Evolutionary conservation across 192 early-diverging fungal genomes (phyloP).

Genomic region (Mortierella claussenii): DNA sequence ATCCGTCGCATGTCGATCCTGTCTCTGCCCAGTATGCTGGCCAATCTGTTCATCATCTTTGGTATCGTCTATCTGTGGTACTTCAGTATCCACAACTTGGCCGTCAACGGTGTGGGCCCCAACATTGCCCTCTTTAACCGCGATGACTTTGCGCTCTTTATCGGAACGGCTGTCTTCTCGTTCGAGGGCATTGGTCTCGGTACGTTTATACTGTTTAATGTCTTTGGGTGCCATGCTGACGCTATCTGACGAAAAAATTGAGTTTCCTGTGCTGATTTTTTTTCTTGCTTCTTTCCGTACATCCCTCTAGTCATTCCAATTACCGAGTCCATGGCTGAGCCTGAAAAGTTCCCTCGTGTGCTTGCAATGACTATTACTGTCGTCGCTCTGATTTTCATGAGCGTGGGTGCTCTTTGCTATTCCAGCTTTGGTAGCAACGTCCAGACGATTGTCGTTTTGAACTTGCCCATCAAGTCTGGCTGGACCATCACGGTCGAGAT

Average conservation of each 20-base stretch:
- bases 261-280: too few species aligned
- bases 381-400: conserved; percentile 55
- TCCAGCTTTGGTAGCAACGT: conserved; percentile 74
- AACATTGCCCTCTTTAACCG: conserved; percentile 71
- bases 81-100: conserved; percentile 75
- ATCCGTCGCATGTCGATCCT: conserved; percentile 91
- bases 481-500: conserved; percentile 69
- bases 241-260: conserved; percentile 29
- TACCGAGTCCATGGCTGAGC: conserved; percentile 66
- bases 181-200: conserved; percentile 90
- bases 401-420: conserved; percentile 67
- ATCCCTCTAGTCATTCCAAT: conserved; percentile 66
- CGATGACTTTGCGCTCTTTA: conserved; percentile 83
- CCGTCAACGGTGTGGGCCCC: conserved; percentile 72
- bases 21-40: conserved; percentile 82
- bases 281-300: conserved; percentile 23
- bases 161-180: conserved; percentile 93
- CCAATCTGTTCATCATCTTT: conserved; percentile 89
- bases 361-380: conserved; percentile 57
- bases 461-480: conserved; percentile 68
- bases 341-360: conserved; percentile 63
- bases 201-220: conserved; percentile 24
- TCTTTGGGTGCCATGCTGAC: neutral
- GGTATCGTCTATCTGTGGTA: conserved; percentile 87
- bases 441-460: conserved; percentile 78